Conservation (phyloP, 306 rosid genomes). For the Bauhinia variegata region DNA sequence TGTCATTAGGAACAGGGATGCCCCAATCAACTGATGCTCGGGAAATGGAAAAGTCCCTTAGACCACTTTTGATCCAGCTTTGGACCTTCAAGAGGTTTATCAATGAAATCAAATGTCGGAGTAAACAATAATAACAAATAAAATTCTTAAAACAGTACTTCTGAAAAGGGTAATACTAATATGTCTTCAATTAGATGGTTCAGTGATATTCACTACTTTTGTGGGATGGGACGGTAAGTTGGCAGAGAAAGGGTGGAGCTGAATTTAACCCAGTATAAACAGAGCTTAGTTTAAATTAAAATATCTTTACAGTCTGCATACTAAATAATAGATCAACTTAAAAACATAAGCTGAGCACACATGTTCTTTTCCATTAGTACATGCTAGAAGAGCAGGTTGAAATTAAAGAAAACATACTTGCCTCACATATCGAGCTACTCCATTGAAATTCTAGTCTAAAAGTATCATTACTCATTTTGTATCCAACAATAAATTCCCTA, state of each 20-base stretch:
- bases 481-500: too few species aligned
- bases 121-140: slow-evolving; percentile 18
- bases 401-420: too few species aligned
- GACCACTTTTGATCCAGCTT: slow-evolving; percentile 89
- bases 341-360: too few species aligned
- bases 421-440: too few species aligned
- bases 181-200: slow-evolving; percentile 9
- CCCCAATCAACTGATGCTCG: slow-evolving; percentile 99
- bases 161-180: slow-evolving; percentile 18
- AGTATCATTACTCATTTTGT: too few species aligned
- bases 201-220: background rate
- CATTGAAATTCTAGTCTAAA: too few species aligned
- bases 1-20: slow-evolving; percentile 89
- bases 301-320: too few species aligned
- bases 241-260: background rate
- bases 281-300: background rate
- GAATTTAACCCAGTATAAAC: background rate
- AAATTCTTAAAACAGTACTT: slow-evolving; percentile 4
- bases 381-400: too few species aligned
- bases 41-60: slow-evolving; percentile 91
- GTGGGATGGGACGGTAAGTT: background rate
- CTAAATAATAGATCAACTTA: too few species aligned
- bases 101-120: slow-evolving; percentile 28
- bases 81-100: slow-evolving; percentile 71
- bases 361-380: too few species aligned